These are phyloP conservation scores for Aspergillus udagawae DNA, from an alignment of 2,329 filamentous ascomycete species.

Conservation along the genomic window DNA sequence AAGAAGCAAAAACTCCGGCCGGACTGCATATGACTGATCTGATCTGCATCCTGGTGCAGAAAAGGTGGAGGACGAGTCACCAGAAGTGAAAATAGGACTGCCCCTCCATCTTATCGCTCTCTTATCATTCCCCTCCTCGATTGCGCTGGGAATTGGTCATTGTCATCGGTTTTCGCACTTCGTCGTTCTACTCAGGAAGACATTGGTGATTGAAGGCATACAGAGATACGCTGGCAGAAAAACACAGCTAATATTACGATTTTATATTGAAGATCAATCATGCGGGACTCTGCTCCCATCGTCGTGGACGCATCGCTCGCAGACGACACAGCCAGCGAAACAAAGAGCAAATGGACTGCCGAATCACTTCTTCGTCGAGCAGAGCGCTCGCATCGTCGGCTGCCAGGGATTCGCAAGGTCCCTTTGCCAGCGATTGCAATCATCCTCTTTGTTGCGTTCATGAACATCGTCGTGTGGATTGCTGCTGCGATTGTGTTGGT, in stretches of 20 bases:
- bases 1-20: background rate
- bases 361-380: conserved; percentile 35
- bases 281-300: conserved; percentile 8
- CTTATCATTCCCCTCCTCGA: background rate
- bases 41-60: background rate
- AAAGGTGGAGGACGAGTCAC: background rate
- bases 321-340: background rate
- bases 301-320: background rate
- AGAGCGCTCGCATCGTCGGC: conserved; percentile 46
- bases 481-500: conserved; percentile 56
- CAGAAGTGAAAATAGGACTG: background rate
- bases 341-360: conserved; percentile 26
- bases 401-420: conserved; percentile 54
- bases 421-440: conserved; percentile 56
- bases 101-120: background rate
- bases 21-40: too few species aligned
- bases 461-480: conserved; percentile 58
- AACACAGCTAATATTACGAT: too few species aligned
- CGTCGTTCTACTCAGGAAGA: background rate
- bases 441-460: conserved; percentile 49
- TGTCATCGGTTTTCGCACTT: background rate
- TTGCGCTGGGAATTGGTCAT: background rate
- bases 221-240: background rate
- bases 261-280: background rate
- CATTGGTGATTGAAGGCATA: background rate